These are phyloP conservation scores for Candida adriatica DNA, from an alignment of 805 yeast genomes.

Conservation along the genomic window DNA sequence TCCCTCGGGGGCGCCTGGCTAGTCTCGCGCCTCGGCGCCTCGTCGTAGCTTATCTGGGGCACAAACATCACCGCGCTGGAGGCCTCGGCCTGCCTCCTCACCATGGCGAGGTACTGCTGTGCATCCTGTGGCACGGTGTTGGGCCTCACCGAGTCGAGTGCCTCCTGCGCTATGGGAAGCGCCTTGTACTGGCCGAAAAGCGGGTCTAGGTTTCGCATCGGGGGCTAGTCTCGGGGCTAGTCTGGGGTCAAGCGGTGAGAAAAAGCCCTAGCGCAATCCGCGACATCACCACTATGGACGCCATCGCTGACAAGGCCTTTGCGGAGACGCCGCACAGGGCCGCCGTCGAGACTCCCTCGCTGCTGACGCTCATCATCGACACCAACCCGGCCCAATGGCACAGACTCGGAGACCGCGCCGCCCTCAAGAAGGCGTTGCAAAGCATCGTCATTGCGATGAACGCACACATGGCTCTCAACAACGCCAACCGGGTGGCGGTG, in stretches of 20 bases:
- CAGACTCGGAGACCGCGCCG: constrained; percentile 26
- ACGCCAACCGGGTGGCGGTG: constrained; percentile 77
- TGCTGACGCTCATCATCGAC: constrained; percentile 73
- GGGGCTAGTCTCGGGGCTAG: too few relatives aligned
- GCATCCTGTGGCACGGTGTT: constrained; percentile 20
- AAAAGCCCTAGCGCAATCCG: too few relatives aligned
- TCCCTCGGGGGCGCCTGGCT: background rate
- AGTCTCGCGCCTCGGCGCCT: constrained; percentile 1
- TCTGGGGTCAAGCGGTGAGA: background rate
- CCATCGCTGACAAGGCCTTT: constrained; percentile 56
- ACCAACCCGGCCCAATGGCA: constrained; percentile 53
- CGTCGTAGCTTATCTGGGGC: constrained; percentile 1
- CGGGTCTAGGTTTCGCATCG: too few relatives aligned
- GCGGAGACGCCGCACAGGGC: constrained; percentile 18
- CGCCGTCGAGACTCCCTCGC: constrained; percentile 64
- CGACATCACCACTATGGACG: too few relatives aligned
- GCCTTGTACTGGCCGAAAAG: constrained; percentile 21
- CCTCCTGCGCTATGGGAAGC: constrained; percentile 16
- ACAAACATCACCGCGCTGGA: constrained; percentile 10
- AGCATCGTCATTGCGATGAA: constrained; percentile 72
- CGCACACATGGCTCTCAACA: constrained; percentile 81
- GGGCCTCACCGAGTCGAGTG: constrained; percentile 10
- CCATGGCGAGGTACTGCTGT: constrained; percentile 23
- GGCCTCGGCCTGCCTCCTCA: constrained; percentile 12
- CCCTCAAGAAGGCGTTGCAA: constrained; percentile 38